A percentile compares a stretch with the other conserved stretches of the same genome.
phyloP scores from a whole-genome alignment of 768 basidiomycete genomes.

The Leccinum sublutescens region DNA sequence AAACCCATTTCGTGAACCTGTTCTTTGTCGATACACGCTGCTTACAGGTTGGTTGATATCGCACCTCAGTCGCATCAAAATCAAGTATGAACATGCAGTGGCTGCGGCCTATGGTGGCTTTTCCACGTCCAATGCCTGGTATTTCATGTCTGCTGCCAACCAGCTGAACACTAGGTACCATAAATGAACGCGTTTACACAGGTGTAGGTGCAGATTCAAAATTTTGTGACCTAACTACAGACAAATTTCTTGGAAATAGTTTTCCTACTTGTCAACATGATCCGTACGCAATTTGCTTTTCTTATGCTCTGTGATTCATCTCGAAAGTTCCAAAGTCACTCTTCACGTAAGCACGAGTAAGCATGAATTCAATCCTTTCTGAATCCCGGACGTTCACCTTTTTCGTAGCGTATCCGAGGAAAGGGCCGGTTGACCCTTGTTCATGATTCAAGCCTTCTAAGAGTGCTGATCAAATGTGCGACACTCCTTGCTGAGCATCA shows the following conservation, averaged over 20 bases:
- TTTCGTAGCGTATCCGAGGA: constrained; percentile 3
- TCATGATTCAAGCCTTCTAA: background rate
- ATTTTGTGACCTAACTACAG: background rate
- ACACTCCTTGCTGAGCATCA: background rate
- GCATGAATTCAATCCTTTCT: background rate
- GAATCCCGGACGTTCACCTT: background rate
- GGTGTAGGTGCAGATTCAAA: background rate
- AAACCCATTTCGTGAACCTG: background rate
- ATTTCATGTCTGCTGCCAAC: background rate
- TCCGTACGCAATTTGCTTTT: background rate
- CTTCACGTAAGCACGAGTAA: constrained; percentile 8
- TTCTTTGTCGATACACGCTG: background rate
- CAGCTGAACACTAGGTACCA: background rate
- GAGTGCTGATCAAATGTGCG: background rate
- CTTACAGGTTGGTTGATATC: background rate
- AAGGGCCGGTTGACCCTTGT: background rate
- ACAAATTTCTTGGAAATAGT: background rate
- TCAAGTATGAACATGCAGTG: background rate
- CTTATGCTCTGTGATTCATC: background rate
- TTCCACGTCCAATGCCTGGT: background rate
- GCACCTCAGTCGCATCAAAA: background rate
- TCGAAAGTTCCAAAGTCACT: background rate
- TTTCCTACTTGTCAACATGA: background rate
- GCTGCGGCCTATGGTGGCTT: background rate
- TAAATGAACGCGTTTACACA: constrained; percentile 3